These are phyloP conservation scores for Blastocystis sp. DNA, from an alignment of 352 stramenopile genomes.

Conservation along the genomic window DNA sequence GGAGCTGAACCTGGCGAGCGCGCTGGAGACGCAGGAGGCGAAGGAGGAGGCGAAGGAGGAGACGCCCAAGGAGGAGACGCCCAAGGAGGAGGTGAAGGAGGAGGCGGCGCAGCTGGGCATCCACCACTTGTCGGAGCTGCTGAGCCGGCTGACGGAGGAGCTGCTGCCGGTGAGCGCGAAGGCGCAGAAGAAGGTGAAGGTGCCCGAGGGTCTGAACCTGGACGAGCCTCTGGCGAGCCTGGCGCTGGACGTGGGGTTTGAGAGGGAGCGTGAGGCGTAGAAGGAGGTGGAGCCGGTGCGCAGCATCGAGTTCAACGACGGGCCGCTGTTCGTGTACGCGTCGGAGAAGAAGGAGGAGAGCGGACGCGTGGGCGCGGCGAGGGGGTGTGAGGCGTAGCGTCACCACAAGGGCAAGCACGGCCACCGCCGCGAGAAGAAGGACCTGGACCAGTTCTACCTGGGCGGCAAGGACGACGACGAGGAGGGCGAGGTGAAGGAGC, in stretches of 20 bases:
- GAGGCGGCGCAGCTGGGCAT: no score
- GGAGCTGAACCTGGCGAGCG: slow-evolving; percentile 12
- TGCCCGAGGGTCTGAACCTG: slow-evolving; percentile 79
- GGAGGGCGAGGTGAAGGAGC: slow-evolving; percentile 21
- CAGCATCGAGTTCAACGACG: slow-evolving; percentile 69
- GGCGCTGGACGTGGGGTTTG: slow-evolving; percentile 77
- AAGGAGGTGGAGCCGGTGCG: slow-evolving; percentile 78
- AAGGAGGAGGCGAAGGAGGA: slow-evolving; percentile 5
- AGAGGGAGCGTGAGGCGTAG: slow-evolving; percentile 76
- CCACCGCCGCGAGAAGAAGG: slow-evolving; percentile 71
- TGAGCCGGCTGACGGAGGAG: slow-evolving; percentile 79
- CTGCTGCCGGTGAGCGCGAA: slow-evolving; percentile 83
- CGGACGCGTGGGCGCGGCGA: slow-evolving; percentile 76
- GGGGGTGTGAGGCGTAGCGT: slow-evolving; percentile 77
- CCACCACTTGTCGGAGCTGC: slow-evolving; percentile 18
- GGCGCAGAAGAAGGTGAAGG: slow-evolving; percentile 84
- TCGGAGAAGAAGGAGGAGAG: slow-evolving; percentile 22
- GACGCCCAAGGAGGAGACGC: not conserved
- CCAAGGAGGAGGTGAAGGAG: not conserved
- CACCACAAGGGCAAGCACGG: slow-evolving; percentile 64
- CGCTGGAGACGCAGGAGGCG: not conserved
- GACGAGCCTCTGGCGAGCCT: slow-evolving; percentile 72
- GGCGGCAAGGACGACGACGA: slow-evolving; percentile 73
- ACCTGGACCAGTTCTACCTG: slow-evolving; percentile 77
- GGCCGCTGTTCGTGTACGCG: slow-evolving; percentile 8